A percentile compares a stretch with the other conserved stretches of the same genome.
phyloP scores from a whole-genome alignment of 768 basidiomycete genomes.

The Agrocybe chaxingu region DNA sequence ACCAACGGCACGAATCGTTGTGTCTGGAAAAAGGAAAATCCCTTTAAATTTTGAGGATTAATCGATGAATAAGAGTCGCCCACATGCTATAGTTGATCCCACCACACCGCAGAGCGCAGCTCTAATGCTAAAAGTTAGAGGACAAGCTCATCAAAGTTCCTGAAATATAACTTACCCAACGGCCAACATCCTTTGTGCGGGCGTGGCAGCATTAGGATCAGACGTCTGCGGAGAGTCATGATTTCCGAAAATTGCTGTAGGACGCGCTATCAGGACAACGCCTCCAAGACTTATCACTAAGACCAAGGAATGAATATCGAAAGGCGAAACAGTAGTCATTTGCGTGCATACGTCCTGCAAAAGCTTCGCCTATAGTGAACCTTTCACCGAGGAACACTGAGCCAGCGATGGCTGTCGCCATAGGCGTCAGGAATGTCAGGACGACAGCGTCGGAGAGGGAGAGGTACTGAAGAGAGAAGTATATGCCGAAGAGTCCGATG shows the following conservation, averaged over 20 bases:
- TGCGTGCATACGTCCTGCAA: conserved; percentile 38
- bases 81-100: conserved; percentile 66
- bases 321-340: neutral
- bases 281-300: conserved; percentile 66
- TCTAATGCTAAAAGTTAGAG: conserved; percentile 24
- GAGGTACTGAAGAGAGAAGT: conserved; percentile 69
- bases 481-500: conserved; percentile 62
- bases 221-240: neutral
- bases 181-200: conserved; percentile 48
- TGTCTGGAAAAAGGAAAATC: conserved; percentile 22
- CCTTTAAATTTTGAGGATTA: neutral
- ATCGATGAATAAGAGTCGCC: conserved; percentile 17
- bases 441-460: conserved; percentile 77
- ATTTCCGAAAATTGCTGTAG: conserved; percentile 64
- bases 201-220: conserved; percentile 19
- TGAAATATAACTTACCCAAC: conserved; percentile 8
- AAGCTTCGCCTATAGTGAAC: conserved; percentile 48
- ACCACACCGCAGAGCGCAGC: conserved; percentile 60
- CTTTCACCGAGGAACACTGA: conserved; percentile 57
- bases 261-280: conserved; percentile 79
- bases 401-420: conserved; percentile 58
- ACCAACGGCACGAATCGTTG: conserved; percentile 59
- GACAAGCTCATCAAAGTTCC: neutral
- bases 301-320: neutral
- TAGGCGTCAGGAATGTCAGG: conserved; percentile 70